phyloP scores from a whole-genome alignment of 352 stramenopile species.

The Globisporangium radiosum region DNA sequence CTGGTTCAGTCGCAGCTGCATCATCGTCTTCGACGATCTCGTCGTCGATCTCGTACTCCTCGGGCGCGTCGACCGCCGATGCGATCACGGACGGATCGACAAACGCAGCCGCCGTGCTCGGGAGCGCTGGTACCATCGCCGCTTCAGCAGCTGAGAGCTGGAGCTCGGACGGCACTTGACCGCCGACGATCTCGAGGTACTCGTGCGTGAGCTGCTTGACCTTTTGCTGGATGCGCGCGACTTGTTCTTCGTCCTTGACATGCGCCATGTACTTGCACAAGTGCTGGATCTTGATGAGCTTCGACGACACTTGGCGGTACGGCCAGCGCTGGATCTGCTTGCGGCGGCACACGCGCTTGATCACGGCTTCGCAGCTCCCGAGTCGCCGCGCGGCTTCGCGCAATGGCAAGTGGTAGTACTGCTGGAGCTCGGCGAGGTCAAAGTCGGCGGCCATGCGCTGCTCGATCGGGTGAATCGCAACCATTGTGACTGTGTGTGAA shows the following conservation, averaged over 20 bases:
- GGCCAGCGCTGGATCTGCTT: conserved; percentile 79
- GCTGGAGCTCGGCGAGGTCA: conserved; percentile 69
- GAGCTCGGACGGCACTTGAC: conserved; percentile 66
- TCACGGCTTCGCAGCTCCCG: conserved; percentile 69
- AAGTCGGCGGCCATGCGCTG: conserved; percentile 60
- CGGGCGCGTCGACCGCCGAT: conserved; percentile 32
- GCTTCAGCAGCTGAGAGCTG: conserved; percentile 53
- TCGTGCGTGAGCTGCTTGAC: conserved; percentile 78
- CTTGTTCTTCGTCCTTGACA: conserved; percentile 60
- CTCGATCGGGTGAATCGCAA: conserved; percentile 12
- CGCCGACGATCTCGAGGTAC: conserved; percentile 70
- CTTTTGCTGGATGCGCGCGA: conserved; percentile 65
- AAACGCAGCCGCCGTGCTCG: conserved; percentile 29
- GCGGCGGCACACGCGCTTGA: conserved; percentile 78
- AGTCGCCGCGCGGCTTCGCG: conserved; percentile 67
- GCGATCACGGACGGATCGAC: conserved; percentile 52
- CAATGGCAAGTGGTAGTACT: conserved; percentile 83
- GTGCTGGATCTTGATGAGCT: conserved; percentile 84
- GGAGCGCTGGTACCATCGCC: conserved; percentile 38
- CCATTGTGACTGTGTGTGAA: conserved; percentile 1
- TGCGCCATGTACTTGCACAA: conserved; percentile 83
- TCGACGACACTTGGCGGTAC: conserved; percentile 80
- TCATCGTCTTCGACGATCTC: conserved; percentile 34
- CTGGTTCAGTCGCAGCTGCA: not conserved
- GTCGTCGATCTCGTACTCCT: conserved; percentile 39